Percentiles rank a stretch among this genome's conserved stretches.
These are phyloP conservation scores for Apophysomyces trapeziformis DNA, from an alignment of 371 early-diverging fungal species.

Conservation along the genomic window DNA sequence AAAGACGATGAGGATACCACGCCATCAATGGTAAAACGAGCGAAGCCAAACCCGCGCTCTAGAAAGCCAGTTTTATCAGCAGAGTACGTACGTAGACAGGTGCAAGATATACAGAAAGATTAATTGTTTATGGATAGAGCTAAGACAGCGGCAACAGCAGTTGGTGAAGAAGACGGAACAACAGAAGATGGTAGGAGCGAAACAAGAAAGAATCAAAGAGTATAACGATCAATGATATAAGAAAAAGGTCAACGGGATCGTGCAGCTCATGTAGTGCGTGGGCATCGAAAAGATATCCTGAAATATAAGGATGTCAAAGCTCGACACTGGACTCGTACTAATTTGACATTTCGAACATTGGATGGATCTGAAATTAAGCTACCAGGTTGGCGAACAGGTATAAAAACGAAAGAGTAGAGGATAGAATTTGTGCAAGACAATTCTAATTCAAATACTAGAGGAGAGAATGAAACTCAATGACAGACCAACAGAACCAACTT, in stretches of 20 bases:
- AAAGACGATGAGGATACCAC: slow-evolving; percentile 1
- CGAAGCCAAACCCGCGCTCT: neutral
- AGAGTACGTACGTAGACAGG: slow-evolving; percentile 7
- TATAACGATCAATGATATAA: neutral
- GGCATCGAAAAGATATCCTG: slow-evolving; percentile 31
- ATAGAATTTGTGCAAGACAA: neutral
- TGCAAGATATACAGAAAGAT: neutral
- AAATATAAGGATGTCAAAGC: slow-evolving; percentile 42
- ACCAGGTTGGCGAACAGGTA: slow-evolving; percentile 40
- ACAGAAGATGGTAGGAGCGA: neutral
- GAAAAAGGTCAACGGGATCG: slow-evolving; percentile 8
- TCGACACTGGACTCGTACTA: slow-evolving; percentile 35
- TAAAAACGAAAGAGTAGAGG: neutral
- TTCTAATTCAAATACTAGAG: slow-evolving; percentile 21
- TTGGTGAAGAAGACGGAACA: neutral
- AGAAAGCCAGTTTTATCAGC: slow-evolving; percentile 2
- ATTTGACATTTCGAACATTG: slow-evolving; percentile 40
- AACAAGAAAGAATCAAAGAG: neutral
- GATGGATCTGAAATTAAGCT: slow-evolving; percentile 35
- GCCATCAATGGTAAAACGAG: neutral
- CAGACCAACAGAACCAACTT: slow-evolving; percentile 42
- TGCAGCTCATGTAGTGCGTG: neutral
- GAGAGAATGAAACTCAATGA: slow-evolving; percentile 45
- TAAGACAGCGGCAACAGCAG: neutral
- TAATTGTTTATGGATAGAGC: neutral